Conservation (phyloP, 345 rosid genomes). For the Aurinia saxatilis region DNA sequence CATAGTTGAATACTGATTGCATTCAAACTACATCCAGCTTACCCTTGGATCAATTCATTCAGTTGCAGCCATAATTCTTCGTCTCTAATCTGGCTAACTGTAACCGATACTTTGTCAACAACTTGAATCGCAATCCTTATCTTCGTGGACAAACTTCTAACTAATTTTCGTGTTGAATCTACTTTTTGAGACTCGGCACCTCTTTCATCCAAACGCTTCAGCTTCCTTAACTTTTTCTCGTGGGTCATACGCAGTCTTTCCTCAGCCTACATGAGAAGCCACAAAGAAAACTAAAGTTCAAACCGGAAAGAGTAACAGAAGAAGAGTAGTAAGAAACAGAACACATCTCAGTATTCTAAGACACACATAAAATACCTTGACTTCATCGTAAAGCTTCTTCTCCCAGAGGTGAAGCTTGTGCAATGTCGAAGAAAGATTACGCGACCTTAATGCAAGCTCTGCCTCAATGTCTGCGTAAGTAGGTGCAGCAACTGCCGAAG, state of each 20-base stretch:
- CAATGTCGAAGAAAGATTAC: conserved; percentile 77
- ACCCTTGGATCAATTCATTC: conserved; percentile 75
- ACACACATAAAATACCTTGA: conserved; percentile 50
- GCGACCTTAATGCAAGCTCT: conserved; percentile 55
- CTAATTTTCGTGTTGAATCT: conserved; percentile 39
- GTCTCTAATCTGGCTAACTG: conserved; percentile 77
- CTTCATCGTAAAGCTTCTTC: conserved; percentile 82
- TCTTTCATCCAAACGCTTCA: conserved; percentile 61
- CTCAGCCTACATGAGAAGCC: conserved; percentile 48
- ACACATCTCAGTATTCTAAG: too few species aligned
- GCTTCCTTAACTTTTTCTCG: conserved; percentile 54
- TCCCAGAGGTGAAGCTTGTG: conserved; percentile 88
- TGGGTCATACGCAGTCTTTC: conserved; percentile 73
- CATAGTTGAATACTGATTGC: not conserved
- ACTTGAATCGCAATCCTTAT: conserved; percentile 74
- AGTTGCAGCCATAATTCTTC: conserved; percentile 89
- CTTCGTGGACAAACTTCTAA: conserved; percentile 66
- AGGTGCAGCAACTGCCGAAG: conserved; percentile 25
- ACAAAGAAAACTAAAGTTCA: not conserved
- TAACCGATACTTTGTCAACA: conserved; percentile 69
- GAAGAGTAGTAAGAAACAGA: not conserved
- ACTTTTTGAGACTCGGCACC: conserved; percentile 70
- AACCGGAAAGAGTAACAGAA: not conserved
- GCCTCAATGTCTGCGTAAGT: conserved; percentile 48
- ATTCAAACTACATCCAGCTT: conserved; percentile 10